Evolutionary conservation across 371 early-diverging fungal genomes (phyloP), one percentile per base, ranked within the genome.

Genomic region (Dichotomocladium elegans): DNA sequence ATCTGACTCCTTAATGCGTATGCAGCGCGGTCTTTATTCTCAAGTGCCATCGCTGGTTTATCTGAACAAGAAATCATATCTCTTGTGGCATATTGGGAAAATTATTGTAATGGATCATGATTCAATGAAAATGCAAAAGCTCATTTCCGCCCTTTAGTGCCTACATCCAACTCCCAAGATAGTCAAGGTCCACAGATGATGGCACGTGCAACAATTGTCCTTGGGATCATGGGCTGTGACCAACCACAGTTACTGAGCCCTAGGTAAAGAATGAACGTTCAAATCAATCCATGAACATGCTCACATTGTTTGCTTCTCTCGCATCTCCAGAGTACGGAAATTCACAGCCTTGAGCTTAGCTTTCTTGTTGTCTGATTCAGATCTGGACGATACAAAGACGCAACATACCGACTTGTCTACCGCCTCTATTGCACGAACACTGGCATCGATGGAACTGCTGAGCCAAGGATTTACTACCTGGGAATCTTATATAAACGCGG

Each of bases 401-500:
- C 22, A 49, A 19, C 46, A 48, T 50, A 17, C 49, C 42, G 11
- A 53, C 47, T 21, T 85, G 25, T 83, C 83, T n/a, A 58, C 78
- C 1, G 71, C 76, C 1, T 63, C 76, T 12, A 59, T 84, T 34
- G 80, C 88, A 37, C 81, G 87, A 14, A 66, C 84, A 26, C 62
- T 86, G 0, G 88, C 92, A 2, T 72, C 77, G 3, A 82, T 91
- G 55, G 92, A 92, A 51, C 52, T 94, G 4, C 55, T 92, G 5
- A 86, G 89, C 3, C 79, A 82, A 50, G 94, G 92, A 1, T 92
- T 90, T 58, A 51, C 78, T 21, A 75, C 79, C 0, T 92, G 92
- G 92, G 91, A 92, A 45, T 79, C 86, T 1, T 87, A 85, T 53
- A 68, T 91, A 34, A 86, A 91, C 54, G 84, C 86, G 0, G 70